Evolutionary conservation across 1,284 basidiomycete species (phyloP).

Genomic region (Fomitopsis palustris): DNA sequence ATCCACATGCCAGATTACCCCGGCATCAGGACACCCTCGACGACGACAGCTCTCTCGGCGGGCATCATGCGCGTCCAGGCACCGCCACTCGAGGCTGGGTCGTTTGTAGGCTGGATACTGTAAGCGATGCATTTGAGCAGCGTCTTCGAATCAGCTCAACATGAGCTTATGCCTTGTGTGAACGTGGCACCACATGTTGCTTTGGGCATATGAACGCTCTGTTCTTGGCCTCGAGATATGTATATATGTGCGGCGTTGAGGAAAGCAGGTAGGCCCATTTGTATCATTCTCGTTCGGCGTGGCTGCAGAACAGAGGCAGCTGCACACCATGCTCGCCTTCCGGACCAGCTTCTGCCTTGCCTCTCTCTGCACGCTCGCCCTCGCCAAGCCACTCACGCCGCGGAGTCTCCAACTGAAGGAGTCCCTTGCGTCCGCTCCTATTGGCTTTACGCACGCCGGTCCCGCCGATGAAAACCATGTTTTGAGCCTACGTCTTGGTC

Average conservation of each 20-base stretch:
- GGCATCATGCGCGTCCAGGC: too few species aligned
- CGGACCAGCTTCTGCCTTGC: constrained; percentile 9
- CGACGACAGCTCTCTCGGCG: too few species aligned
- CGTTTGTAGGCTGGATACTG: too few species aligned
- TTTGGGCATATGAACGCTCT: too few species aligned
- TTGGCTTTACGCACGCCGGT: constrained; percentile 21
- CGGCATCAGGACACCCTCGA: too few species aligned
- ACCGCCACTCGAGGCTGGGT: too few species aligned
- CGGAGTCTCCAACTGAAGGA: constrained; percentile 24
- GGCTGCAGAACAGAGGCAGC: neutral
- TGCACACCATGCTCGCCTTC: neutral
- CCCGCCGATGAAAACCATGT: constrained; percentile 17
- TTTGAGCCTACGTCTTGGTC: constrained; percentile 26
- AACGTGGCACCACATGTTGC: too few species aligned
- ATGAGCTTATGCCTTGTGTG: too few species aligned
- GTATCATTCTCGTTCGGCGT: neutral
- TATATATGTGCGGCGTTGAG: neutral
- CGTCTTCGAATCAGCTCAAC: too few species aligned
- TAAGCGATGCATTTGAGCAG: too few species aligned
- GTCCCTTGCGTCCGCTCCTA: constrained; percentile 14
- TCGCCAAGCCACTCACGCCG: constrained; percentile 17
- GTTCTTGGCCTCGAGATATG: too few species aligned
- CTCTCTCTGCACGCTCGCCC: constrained; percentile 14
- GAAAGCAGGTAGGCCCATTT: neutral
- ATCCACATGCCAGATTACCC: too few species aligned